Evolutionary conservation across 371 early-diverging fungal genomes (phyloP).

Genomic region (Nosema muscidifuracis): DNA sequence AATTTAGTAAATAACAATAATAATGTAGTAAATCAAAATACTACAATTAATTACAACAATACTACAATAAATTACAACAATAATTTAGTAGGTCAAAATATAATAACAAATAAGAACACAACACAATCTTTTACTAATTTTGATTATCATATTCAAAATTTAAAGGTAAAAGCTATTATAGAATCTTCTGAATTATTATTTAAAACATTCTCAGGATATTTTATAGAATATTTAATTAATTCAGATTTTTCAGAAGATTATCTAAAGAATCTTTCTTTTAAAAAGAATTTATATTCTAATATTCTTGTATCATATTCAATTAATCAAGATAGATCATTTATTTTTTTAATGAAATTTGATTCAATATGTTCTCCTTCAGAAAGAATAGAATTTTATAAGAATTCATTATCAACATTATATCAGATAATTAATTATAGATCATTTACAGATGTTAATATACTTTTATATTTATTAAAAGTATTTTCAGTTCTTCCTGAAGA

Average conservation of each 20-base stretch:
- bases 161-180: neutral
- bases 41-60: too few species aligned
- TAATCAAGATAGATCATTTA: neutral
- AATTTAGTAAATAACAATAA: too few species aligned
- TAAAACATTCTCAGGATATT: constrained; percentile 5
- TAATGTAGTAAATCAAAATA: too few species aligned
- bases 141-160: neutral
- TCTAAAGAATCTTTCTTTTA: neutral
- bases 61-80: too few species aligned
- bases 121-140: too few species aligned
- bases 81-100: too few species aligned
- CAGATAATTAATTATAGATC: constrained; percentile 1
- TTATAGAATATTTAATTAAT: constrained; percentile 5
- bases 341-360: neutral
- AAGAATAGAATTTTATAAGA: neutral
- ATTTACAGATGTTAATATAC: neutral
- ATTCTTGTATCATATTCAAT: neutral
- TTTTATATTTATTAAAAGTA: neutral
- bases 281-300: neutral
- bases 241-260: neutral
- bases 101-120: too few species aligned
- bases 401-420: neutral
- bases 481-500: neutral
- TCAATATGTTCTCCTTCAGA: neutral
- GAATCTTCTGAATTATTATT: neutral